Evolutionary conservation across 768 basidiomycete species (phyloP), one percentile per base, ranked within the genome.

Genomic region (Suillus subalutaceus): DNA sequence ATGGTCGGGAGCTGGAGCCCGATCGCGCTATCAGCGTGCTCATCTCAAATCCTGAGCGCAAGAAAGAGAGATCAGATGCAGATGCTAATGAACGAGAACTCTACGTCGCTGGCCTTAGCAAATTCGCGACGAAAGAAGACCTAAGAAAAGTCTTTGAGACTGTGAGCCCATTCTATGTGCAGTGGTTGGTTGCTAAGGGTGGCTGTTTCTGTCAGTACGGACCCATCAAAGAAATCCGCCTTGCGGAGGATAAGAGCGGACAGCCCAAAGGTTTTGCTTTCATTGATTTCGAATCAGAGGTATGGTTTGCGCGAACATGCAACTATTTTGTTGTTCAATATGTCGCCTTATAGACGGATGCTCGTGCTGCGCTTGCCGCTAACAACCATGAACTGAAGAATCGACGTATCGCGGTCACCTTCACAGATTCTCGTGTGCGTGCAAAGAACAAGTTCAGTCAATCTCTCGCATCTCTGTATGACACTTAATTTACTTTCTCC

Each of bases 361-460:
- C 94, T 0, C 80, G 82, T 64, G 83, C 83, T 7, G 91, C 92
- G 7, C 81, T 97, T 44, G 81, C 84, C 7, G 90, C 93, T 5
- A 96, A 97, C 73, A 97, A 96, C 69, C 78, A 89, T 64, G 94
- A 97, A 72, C 81, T 96, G 37, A 96, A 95, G 78, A 94, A 90
- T 67, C 87, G 95, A n/a, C 86, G 91, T 16, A 92, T 98, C 56
- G 91, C 90, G 2, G 94, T 97, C 32, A 96, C 94, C 0, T 80
- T 96, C 20, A 89, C 93, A 4, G 93, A 97, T 75, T 82, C 88
- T 20, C 89, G 90, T 8, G 85, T 84, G 13, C 84, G 85, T 32
- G 79, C 84, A 6, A 83, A 82, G 59, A 82, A 81, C 69, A 82
- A 81, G 90, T 56, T 56, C 37, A 56, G 55, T 90, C 55, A 60